Evolutionary conservation across 2,329 filamentous ascomycete genomes (phyloP), one percentile per base, ranked within the genome.

Genomic region (Gaeumannomyces tritici): DNA sequence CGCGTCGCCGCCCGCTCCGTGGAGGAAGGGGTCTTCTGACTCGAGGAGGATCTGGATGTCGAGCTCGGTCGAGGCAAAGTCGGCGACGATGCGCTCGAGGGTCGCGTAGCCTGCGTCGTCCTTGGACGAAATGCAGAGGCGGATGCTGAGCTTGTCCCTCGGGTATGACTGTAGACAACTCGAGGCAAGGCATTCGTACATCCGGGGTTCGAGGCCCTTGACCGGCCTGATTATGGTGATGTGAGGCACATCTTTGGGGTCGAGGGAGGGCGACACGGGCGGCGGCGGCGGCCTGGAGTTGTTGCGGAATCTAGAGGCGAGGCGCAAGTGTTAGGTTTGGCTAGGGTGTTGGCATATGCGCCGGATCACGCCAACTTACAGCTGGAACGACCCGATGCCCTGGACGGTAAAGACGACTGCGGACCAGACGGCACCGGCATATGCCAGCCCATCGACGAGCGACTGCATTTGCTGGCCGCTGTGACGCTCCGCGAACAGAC

Each of bases 221-320:
- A 96, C 88, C 0, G 95, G 96, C 2, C 95, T 89, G 67, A 99
- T 92, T 64, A 96, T 83, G 35, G 95, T 98, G 69, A 99, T 83
- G 76, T 91, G 87, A 21, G 93, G 93, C 3, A 91, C 76, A 66
- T 82, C 72, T 55, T 76, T 70, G 4, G 75, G 70, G 4, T 75
- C 74, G 1, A 87, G 74, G 0, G 73, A 73, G 1, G 84, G 75
- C 3, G 84, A 85, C 21, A 82, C 71, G 6, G 83, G 77, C 7
- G 77, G 73, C n/a, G 72, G 70, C 2, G 80, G 80, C 3, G 74
- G 76, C 1, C 73, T 74, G 0, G 83, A 83, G 71, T 83, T 85
- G 68, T 80, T 73, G 55, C 78, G 79, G 68, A 83, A 83, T 65
- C 85, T 83, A 67, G 12, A 61, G 57, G 26, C 21, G 51, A 47